A percentile compares a stretch with the other conserved stretches of the same genome.
phyloP scores from a whole-genome alignment of 345 rosid genomes.

The Cardamine resedifolia region DNA sequence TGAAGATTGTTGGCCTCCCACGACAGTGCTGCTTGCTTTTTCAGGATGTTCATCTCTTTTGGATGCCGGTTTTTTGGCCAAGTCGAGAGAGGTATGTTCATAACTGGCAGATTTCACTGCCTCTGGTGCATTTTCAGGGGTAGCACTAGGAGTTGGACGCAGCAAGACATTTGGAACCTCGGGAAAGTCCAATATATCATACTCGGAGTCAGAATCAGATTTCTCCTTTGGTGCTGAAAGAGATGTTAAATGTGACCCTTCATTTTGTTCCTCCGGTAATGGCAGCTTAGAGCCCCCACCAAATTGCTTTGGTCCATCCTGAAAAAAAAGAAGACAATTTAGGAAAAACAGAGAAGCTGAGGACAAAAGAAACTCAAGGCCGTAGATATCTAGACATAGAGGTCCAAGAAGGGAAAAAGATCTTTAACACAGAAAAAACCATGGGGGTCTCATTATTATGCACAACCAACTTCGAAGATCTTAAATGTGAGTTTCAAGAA shows the following conservation, averaged over 20 bases:
- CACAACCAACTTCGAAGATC: background rate
- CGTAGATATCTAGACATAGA: background rate
- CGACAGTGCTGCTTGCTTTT: conserved; percentile 21
- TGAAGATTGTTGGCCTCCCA: conserved; percentile 61
- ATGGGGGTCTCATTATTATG: background rate
- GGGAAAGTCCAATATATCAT: conserved; percentile 64
- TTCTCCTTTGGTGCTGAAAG: conserved; percentile 40
- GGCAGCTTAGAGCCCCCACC: conserved; percentile 75
- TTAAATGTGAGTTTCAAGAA: background rate
- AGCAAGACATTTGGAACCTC: conserved; percentile 65
- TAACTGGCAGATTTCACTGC: conserved; percentile 33
- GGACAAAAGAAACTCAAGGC: conserved; percentile 12
- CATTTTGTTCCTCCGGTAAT: conserved; percentile 65
- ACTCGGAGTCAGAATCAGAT: conserved; percentile 58
- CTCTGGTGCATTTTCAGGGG: conserved; percentile 38
- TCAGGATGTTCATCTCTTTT: conserved; percentile 39
- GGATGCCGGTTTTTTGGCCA: conserved; percentile 29
- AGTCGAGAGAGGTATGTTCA: conserved; percentile 35
- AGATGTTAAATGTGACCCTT: conserved; percentile 39
- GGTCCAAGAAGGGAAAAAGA: no score
- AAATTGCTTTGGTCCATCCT: conserved; percentile 82
- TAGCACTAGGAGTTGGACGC: conserved; percentile 50
- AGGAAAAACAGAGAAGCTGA: conserved; percentile 30
- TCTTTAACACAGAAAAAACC: background rate
- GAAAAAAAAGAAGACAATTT: conserved; percentile 27